A percentile compares a stretch with the other conserved stretches of the same genome.
phyloP scores from a whole-genome alignment of 2,329 filamentous ascomycete species.

The Talaromyces piceae region DNA sequence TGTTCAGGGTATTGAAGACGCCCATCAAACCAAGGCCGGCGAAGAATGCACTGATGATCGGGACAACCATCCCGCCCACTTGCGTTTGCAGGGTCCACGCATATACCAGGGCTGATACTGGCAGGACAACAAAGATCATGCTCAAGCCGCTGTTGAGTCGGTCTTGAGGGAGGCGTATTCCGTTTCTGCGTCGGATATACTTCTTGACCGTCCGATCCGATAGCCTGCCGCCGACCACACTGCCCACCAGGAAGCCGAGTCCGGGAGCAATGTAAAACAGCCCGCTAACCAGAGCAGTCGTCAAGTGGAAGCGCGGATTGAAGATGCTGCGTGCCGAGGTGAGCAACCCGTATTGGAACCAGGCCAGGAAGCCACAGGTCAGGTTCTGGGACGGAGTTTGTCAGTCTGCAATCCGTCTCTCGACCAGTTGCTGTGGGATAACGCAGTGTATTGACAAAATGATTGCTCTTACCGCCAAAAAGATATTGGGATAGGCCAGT shows the following conservation, averaged over 20 bases:
- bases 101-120: slow-evolving; percentile 58
- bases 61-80: slow-evolving; percentile 48
- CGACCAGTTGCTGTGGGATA: too few species aligned
- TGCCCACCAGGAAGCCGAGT: slow-evolving; percentile 60
- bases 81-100: slow-evolving; percentile 55
- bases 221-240: slow-evolving; percentile 61
- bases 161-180: slow-evolving; percentile 60
- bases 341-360: slow-evolving; percentile 64
- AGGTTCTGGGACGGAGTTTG: slow-evolving; percentile 18
- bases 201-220: slow-evolving; percentile 59
- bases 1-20: slow-evolving; percentile 67
- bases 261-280: slow-evolving; percentile 71
- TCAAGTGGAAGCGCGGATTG: slow-evolving; percentile 64
- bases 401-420: too few species aligned
- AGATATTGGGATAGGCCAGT: slow-evolving; percentile 61
- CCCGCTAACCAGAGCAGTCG: slow-evolving; percentile 57
- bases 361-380: slow-evolving; percentile 48
- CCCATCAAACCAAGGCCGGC: slow-evolving; percentile 67
- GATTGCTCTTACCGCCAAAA: slow-evolving; percentile 48
- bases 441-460: too few species aligned
- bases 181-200: slow-evolving; percentile 53
- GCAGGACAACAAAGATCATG: slow-evolving; percentile 52
- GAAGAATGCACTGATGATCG: slow-evolving; percentile 64
- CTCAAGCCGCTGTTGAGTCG: slow-evolving; percentile 53
- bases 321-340: slow-evolving; percentile 65